Percentiles rank a stretch among this genome's conserved stretches.
Evolutionary conservation across 257 asterid genomes (phyloP).

Genomic region (Cruciata laevipes): DNA sequence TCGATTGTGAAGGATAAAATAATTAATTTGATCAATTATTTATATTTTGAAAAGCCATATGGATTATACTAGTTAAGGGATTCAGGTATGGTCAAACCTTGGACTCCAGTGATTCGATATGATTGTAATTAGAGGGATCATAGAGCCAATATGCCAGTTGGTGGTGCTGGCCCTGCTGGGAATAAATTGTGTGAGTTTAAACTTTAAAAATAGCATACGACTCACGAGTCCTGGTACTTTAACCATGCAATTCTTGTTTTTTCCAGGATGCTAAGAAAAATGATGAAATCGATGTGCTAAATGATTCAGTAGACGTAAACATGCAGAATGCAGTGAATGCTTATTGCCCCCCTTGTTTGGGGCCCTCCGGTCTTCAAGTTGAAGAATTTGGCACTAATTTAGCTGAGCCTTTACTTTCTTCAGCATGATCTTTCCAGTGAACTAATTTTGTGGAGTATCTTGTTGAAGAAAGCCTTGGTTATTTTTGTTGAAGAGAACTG

Average conservation of each 20-base stretch:
- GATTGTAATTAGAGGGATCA: background rate
- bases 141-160: too few species aligned
- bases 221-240: background rate
- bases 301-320: slow-evolving; percentile 44
- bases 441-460: background rate
- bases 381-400: slow-evolving; percentile 42
- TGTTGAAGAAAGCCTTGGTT: background rate
- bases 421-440: background rate
- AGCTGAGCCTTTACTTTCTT: background rate
- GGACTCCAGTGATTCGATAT: too few species aligned
- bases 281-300: slow-evolving; percentile 64
- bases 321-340: slow-evolving; percentile 52
- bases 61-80: background rate
- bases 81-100: background rate
- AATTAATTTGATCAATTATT: too few species aligned
- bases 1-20: too few species aligned
- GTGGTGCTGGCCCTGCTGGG: too few species aligned
- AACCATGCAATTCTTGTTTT: background rate
- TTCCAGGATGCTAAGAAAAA: slow-evolving; percentile 74
- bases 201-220: background rate
- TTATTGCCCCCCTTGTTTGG: slow-evolving; percentile 75
- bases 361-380: slow-evolving; percentile 42
- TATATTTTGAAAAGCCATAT: too few species aligned
- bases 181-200: too few species aligned
- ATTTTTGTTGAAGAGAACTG: background rate